Conservation (phyloP, 75 land plant genomes). For the Gnetum montanum region DNA sequence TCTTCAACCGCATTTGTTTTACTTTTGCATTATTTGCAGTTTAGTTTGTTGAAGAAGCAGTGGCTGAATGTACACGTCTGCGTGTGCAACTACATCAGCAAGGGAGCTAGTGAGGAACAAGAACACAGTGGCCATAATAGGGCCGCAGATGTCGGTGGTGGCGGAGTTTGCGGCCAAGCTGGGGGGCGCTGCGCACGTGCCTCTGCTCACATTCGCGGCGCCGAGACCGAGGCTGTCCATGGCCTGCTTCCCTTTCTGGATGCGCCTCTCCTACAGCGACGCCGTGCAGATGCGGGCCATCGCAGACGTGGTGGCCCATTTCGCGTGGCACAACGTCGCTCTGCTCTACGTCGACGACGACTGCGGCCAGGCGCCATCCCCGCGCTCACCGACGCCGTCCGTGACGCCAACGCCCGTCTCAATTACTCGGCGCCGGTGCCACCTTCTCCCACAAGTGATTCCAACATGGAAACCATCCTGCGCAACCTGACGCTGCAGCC, state of each 20-base stretch:
- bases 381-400: slow-evolving; percentile 10
- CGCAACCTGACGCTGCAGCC: slow-evolving; percentile 49
- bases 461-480: slow-evolving; percentile 37
- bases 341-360: slow-evolving; percentile 21
- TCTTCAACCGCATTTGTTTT: too few species aligned
- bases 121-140: slow-evolving; percentile 24
- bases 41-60: too few species aligned
- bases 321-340: slow-evolving; percentile 24
- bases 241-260: slow-evolving; percentile 15
- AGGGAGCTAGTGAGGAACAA: too few species aligned
- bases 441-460: too few species aligned
- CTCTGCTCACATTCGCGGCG: slow-evolving; percentile 27
- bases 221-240: slow-evolving; percentile 21
- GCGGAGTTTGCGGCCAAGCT: slow-evolving; percentile 20
- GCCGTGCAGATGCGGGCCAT: slow-evolving; percentile 23
- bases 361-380: slow-evolving; percentile 3
- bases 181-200: slow-evolving; percentile 20
- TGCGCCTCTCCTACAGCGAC: slow-evolving; percentile 21
- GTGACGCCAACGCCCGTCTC: too few species aligned
- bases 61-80: too few species aligned
- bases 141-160: slow-evolving; percentile 20
- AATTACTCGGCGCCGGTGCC: too few species aligned
- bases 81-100: too few species aligned
- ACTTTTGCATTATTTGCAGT: too few species aligned
- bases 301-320: slow-evolving; percentile 12